Conservation (phyloP, 345 rosid species). For the Corchorus olitorius region DNA sequence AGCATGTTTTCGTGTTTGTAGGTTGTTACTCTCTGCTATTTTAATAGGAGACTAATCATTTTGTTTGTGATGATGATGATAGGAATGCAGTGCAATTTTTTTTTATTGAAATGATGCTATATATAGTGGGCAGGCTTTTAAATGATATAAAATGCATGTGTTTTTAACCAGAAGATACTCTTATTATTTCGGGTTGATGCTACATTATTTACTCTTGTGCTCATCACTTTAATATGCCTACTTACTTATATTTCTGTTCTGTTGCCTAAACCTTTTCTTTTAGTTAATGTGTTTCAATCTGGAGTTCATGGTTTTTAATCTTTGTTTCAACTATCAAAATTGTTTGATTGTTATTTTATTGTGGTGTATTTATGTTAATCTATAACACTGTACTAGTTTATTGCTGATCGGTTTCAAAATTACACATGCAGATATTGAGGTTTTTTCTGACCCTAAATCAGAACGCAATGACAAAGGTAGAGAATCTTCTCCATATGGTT, state of each 20-base stretch:
- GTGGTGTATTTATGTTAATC: background rate
- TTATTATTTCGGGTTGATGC: background rate
- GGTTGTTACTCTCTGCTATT: background rate
- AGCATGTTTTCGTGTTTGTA: slow-evolving; percentile 15
- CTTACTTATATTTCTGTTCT: background rate
- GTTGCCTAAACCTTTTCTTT: background rate
- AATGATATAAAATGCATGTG: background rate
- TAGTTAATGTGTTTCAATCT: background rate
- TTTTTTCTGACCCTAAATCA: slow-evolving; percentile 47
- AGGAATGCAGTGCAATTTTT: background rate
- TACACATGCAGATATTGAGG: slow-evolving; percentile 58
- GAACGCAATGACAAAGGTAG: slow-evolving; percentile 41
- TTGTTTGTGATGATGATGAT: background rate
- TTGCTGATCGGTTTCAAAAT: slow-evolving; percentile 15
- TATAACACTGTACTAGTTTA: background rate
- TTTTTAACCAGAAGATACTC: background rate
- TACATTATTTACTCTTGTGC: background rate
- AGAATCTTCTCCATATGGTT: slow-evolving; percentile 46
- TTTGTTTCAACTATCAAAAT: background rate
- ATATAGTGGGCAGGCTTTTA: background rate
- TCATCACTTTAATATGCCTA: background rate
- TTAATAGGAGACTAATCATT: background rate
- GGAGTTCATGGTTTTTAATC: background rate
- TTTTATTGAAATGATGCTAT: background rate
- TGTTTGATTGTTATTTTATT: background rate